These are phyloP conservation scores for Backusella circina DNA, from an alignment of 192 early-diverging fungal species.

Conservation along the genomic window DNA sequence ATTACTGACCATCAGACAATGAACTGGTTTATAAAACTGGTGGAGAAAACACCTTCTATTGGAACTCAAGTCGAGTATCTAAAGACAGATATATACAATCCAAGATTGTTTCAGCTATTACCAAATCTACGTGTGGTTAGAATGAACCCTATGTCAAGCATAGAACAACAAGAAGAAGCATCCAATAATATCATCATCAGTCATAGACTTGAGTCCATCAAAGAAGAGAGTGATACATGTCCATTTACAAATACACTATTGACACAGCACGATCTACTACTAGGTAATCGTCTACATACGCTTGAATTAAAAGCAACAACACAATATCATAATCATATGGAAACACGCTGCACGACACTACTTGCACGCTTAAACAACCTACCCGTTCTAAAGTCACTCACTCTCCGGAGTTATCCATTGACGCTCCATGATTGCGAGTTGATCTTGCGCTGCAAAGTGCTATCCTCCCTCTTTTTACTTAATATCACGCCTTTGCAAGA, in stretches of 20 bases:
- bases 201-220: neutral
- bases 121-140: neutral
- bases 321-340: neutral
- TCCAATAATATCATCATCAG: neutral
- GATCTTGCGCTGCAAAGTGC: neutral
- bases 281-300: neutral
- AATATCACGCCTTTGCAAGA: neutral
- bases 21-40: neutral
- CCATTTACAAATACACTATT: neutral
- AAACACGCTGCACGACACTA: neutral
- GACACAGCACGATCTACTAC: neutral
- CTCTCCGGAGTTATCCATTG: neutral
- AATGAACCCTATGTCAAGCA: neutral
- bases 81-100: neutral
- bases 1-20: neutral
- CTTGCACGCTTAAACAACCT: neutral
- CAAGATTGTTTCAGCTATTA: neutral
- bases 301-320: neutral
- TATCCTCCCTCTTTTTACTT: neutral
- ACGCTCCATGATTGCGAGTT: neutral
- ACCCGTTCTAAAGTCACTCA: neutral
- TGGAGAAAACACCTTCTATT: neutral
- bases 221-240: neutral
- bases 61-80: neutral
- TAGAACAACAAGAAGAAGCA: neutral